phyloP scores from a whole-genome alignment of 2,329 filamentous ascomycete species.

The Colletotrichum lentis region DNA sequence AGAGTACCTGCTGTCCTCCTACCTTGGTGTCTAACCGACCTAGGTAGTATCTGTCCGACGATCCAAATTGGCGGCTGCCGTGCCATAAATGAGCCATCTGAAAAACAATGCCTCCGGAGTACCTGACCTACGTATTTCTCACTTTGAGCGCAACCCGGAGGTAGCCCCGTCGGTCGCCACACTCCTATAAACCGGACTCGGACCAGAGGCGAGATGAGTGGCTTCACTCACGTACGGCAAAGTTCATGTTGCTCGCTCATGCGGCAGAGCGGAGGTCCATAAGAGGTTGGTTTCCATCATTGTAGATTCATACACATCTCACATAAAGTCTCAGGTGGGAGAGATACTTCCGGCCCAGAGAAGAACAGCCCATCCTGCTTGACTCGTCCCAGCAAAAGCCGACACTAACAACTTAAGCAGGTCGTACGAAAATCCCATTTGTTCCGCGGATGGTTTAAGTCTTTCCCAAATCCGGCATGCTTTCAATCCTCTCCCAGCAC shows the following conservation, averaged over 20 bases:
- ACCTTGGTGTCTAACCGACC: too few relatives aligned
- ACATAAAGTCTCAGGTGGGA: neutral
- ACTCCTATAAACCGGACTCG: neutral
- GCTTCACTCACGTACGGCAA: neutral
- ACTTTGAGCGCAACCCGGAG: neutral
- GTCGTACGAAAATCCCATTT: neutral
- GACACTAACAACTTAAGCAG: neutral
- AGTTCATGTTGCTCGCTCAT: neutral
- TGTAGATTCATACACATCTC: neutral
- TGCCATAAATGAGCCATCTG: too few relatives aligned
- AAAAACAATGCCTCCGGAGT: neutral
- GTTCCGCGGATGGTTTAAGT: neutral
- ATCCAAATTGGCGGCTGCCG: neutral
- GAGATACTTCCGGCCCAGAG: neutral
- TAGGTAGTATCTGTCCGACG: too few relatives aligned
- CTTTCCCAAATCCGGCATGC: neutral
- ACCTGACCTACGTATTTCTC: too few relatives aligned
- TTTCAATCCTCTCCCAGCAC: neutral
- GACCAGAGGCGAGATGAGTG: neutral
- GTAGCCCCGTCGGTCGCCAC: neutral
- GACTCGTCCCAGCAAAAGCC: conserved; percentile 5
- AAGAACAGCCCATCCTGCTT: neutral
- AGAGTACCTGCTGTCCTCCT: too few relatives aligned
- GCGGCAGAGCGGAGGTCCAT: neutral
- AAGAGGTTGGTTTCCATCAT: neutral